Conservation (phyloP, 2,329 filamentous ascomycete genomes). For the Fusarium odoratissimum region DNA sequence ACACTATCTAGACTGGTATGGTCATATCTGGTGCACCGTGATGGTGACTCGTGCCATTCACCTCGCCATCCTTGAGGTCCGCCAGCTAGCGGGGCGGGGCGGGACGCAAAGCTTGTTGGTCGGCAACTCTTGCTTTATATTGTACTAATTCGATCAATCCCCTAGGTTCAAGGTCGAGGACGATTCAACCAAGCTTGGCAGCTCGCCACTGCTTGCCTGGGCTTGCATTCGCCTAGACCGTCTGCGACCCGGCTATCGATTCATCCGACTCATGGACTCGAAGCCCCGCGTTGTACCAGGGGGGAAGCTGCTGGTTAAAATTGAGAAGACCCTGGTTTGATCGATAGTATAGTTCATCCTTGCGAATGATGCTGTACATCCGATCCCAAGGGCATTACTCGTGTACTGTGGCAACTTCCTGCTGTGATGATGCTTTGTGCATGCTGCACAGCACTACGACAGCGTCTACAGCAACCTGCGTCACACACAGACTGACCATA, state of each 20-base stretch:
- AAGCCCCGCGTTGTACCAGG: constrained; percentile 58
- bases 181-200: constrained; percentile 54
- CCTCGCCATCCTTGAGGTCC: neutral
- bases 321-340: constrained; percentile 60
- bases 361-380: neutral
- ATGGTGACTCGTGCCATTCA: neutral
- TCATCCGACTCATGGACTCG: constrained; percentile 62
- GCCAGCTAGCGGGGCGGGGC: neutral
- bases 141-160: constrained; percentile 28
- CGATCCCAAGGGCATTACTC: neutral
- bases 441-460: neutral
- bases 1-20: neutral
- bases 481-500: neutral
- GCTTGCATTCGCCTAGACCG: constrained; percentile 70
- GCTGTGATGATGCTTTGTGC: neutral
- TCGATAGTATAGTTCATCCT: neutral
- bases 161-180: constrained; percentile 67
- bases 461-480: neutral
- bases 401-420: neutral
- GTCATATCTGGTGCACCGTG: neutral
- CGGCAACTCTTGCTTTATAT: constrained; percentile 22
- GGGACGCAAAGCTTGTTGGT: constrained; percentile 9
- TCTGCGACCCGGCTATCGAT: constrained; percentile 65
- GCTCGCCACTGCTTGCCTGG: constrained; percentile 61
- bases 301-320: constrained; percentile 63